These are phyloP conservation scores for Aspergillus sp. DNA, from an alignment of 2,329 filamentous ascomycete species.

Conservation along the genomic window DNA sequence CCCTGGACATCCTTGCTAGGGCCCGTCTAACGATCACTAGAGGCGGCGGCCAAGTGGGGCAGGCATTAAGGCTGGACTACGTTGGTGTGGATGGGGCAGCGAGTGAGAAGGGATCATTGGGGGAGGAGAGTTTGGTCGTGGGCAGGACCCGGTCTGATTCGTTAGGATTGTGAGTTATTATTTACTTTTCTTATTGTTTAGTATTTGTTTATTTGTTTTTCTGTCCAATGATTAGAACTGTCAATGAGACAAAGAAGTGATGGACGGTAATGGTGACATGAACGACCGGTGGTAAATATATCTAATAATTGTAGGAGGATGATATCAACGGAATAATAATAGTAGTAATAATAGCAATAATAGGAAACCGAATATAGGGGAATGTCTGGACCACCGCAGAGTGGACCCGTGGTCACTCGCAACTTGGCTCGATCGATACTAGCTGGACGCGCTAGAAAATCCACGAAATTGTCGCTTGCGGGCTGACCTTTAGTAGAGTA, in stretches of 20 bases:
- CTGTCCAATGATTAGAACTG: no score
- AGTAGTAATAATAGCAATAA: no score
- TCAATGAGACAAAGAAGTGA: no score
- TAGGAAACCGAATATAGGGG: neutral
- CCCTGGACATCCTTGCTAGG: slow-evolving; percentile 20
- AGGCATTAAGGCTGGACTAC: slow-evolving; percentile 20
- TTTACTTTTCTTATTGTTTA: no score
- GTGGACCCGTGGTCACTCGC: neutral
- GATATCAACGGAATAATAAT: no score
- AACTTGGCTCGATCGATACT: neutral
- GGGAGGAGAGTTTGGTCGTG: no score
- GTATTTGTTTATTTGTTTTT: no score
- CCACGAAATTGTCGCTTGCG: neutral
- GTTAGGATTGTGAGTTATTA: no score
- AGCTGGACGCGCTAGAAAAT: neutral
- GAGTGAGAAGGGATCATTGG: neutral
- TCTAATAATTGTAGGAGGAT: no score
- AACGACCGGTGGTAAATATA: no score
- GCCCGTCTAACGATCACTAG: slow-evolving; percentile 24
- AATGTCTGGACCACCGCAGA: neutral
- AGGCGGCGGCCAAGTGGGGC: slow-evolving; percentile 20
- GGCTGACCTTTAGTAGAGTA: neutral
- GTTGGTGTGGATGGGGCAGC: slow-evolving; percentile 9
- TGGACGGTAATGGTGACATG: no score
- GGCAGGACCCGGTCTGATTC: no score